Conservation (phyloP, 768 basidiomycete species). For the Chalciporus pseudorubinellus region DNA sequence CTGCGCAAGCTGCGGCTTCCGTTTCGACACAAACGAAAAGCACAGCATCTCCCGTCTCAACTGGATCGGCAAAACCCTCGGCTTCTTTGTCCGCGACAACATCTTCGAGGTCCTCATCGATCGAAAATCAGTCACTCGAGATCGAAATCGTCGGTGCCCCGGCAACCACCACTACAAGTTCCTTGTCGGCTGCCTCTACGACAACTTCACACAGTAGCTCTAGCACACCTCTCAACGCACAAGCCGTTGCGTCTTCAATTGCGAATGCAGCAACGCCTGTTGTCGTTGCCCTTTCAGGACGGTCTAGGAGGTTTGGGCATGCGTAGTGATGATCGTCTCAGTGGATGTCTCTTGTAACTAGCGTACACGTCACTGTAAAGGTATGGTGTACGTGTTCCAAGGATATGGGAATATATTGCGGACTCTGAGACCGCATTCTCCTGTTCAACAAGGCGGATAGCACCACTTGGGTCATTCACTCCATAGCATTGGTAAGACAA, state of each 20-base stretch:
- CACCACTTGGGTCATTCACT: too few relatives aligned
- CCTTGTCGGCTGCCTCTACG: conserved; percentile 1
- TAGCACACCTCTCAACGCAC: conserved; percentile 10
- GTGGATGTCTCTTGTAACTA: too few relatives aligned
- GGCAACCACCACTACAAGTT: conserved; percentile 1
- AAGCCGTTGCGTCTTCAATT: conserved; percentile 21
- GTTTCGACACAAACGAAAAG: not conserved
- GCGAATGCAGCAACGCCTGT: conserved; percentile 6
- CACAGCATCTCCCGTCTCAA: not conserved
- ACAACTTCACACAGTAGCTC: not conserved
- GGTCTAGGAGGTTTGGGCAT: conserved; percentile 32
- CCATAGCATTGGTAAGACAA: too few relatives aligned
- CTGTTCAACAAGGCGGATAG: too few relatives aligned
- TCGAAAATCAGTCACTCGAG: conserved; percentile 16
- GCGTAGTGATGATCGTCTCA: not conserved
- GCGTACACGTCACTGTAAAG: too few relatives aligned
- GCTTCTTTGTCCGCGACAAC: conserved; percentile 1
- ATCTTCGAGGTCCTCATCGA: not conserved
- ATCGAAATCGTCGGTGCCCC: conserved; percentile 20
- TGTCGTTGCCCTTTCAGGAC: conserved; percentile 37
- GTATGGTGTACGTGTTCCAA: too few relatives aligned
- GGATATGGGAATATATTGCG: too few relatives aligned
- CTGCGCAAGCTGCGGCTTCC: conserved; percentile 18
- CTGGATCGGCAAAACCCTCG: conserved; percentile 5
- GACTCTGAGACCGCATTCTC: too few relatives aligned